Conservation (phyloP, 768 basidiomycete species). For the Mrakia hoshinonis region DNA sequence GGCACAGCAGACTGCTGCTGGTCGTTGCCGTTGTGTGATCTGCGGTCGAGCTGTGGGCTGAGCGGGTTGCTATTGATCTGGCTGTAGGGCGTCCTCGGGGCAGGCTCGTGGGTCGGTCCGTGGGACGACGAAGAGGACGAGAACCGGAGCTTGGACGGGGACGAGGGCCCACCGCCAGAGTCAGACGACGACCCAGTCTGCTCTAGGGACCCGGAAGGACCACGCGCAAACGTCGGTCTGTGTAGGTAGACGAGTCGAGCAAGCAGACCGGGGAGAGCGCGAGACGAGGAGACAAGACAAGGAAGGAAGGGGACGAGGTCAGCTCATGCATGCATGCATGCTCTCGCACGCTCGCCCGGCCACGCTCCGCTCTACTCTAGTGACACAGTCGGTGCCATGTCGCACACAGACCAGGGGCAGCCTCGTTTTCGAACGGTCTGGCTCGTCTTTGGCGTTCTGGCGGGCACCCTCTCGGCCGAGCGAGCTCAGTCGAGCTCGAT, state of each 20-base stretch:
- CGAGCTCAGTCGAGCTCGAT: too few relatives aligned
- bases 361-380: not conserved
- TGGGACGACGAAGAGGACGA: not conserved
- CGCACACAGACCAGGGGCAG: too few relatives aligned
- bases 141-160: not conserved
- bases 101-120: too few relatives aligned
- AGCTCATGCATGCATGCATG: not conserved
- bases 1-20: not conserved
- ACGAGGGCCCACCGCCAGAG: not conserved
- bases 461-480: too few relatives aligned
- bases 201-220: not conserved
- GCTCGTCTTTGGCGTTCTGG: too few relatives aligned
- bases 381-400: too few relatives aligned
- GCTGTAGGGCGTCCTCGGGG: too few relatives aligned
- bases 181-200: not conserved
- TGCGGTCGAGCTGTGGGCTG: not conserved
- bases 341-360: too few relatives aligned
- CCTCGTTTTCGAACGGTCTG: too few relatives aligned
- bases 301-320: conserved; percentile 1
- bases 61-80: not conserved
- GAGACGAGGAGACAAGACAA: not conserved
- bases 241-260: too few relatives aligned
- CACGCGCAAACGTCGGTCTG: conserved; percentile 4
- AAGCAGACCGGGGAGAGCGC: not conserved
- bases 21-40: too few relatives aligned